Percentiles rank a stretch among this genome's conserved stretches.
These are phyloP conservation scores for Yarrowia sp. DNA, from an alignment of 805 yeast species.

Conservation along the genomic window DNA sequence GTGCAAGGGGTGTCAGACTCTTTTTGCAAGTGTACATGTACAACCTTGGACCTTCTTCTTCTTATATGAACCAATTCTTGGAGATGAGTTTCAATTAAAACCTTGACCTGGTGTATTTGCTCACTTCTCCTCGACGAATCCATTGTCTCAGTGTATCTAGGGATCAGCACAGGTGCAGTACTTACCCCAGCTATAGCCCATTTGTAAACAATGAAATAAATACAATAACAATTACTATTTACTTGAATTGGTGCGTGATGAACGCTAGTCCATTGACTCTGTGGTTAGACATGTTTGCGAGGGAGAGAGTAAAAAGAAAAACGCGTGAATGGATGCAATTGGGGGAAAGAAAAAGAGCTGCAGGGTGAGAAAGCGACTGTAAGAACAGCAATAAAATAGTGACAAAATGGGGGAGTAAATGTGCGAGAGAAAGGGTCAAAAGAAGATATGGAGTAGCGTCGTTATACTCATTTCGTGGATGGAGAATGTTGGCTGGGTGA, in stretches of 20 bases:
- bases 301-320: background rate
- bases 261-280: background rate
- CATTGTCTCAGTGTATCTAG: no score
- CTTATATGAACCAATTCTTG: background rate
- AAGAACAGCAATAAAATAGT: background rate
- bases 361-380: background rate
- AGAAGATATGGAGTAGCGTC: background rate
- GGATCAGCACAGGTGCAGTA: no score
- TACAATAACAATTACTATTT: constrained; percentile 21
- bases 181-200: no score
- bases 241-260: constrained; percentile 12
- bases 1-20: background rate
- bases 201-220: background rate
- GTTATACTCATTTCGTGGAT: background rate
- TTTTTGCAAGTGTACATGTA: no score
- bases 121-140: no score
- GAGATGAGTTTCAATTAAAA: background rate
- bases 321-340: background rate
- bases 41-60: background rate
- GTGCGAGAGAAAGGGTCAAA: no score
- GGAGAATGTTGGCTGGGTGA: background rate
- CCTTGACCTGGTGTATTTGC: no score
- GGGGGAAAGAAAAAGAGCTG: background rate
- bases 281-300: background rate
- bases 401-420: no score